Percentiles rank a stretch among this genome's conserved stretches.
These are phyloP conservation scores for Protomyces gravidus DNA, from an alignment of 1,139 yeast genomes.

Conservation along the genomic window DNA sequence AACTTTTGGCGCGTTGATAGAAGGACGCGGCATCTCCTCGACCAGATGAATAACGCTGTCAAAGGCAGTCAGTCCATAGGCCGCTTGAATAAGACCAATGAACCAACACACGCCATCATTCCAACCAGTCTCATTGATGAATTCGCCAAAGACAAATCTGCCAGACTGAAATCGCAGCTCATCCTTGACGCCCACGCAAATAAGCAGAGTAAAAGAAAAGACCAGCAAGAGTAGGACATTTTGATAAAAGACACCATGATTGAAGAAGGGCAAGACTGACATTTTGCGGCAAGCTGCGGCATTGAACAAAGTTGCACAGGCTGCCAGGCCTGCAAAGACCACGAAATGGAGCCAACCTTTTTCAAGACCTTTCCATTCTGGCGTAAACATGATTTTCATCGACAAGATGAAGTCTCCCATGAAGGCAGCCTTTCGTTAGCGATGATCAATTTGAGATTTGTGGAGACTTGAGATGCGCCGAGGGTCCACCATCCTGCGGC, in stretches of 20 bases:
- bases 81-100: constrained; percentile 23
- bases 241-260: constrained; percentile 19
- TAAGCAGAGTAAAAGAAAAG: constrained; percentile 13
- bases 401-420: constrained; percentile 11
- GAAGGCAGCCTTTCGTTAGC: too few species aligned
- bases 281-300: constrained; percentile 12
- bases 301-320: constrained; percentile 12
- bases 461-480: constrained; percentile 37
- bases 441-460: too few species aligned
- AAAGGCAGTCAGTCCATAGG: constrained; percentile 75
- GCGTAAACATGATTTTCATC: constrained; percentile 17
- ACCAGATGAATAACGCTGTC: constrained; percentile 78
- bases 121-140: constrained; percentile 36
- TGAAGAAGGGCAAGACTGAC: constrained; percentile 10
- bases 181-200: constrained; percentile 15
- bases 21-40: constrained; percentile 66
- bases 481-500: constrained; percentile 26
- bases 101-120: constrained; percentile 31
- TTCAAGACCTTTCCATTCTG: constrained; percentile 13
- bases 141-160: constrained; percentile 31
- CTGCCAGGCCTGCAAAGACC: constrained; percentile 6
- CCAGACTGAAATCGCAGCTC: constrained; percentile 16
- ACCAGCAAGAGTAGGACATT: constrained; percentile 8
- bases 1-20: constrained; percentile 66
- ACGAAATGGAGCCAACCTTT: constrained; percentile 13